Base-by-base conservation (phyloP, 2,329 filamentous ascomycete species). In the Tolypocladium cylindrosporum region DNA sequence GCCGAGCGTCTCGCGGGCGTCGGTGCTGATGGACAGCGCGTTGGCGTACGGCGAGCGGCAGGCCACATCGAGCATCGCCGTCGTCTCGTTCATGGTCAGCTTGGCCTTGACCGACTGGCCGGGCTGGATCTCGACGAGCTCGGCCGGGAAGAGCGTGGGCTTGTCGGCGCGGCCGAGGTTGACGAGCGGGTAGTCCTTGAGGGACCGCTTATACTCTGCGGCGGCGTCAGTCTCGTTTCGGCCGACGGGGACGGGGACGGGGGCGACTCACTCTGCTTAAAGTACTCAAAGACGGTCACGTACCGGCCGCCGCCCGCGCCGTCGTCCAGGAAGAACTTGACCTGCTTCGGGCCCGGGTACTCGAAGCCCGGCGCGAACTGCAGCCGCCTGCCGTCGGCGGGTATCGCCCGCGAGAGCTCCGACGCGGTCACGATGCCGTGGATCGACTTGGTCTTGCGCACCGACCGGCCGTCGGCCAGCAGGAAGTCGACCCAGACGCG, bases 61-160 rank as follows among this genome's bases (percentile, higher is more conserved):
- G 1, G 90, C 87, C 67, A 90, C 90, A 0, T 73, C 73, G 52
- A 93, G 84, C 89, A 94, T 92, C 0, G 74, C 66, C 0, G 79
- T 76, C 0, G 87, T 89, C 66, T 93, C 87, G 0, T 76, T 70
- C 0, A 79, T 74, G 0, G 69, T 78, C 19, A 92, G 75, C 64
- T 85, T 84, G 4, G 79, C 73, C 43, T 80, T 82, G 27, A 85
- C 77, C 0, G 80, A 70, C 66, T 94, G 89, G 0, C 88, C 88
- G 1, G 81, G 77, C 10, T 84, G 67, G 3, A 94, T 79, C 4
- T 74, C 70, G 61, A 88, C 85, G 7, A 85, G 74, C 67, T 92
- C 87, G 0, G 83, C 80, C 0, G 89, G 88, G 42, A 89, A 71
- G 63, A 88, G 90, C 0, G 76, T 77, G 0, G 88, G 86, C 13